Evolutionary conservation across 371 early-diverging fungal species (phyloP).

Genomic region (Apophysomyces elegans): DNA sequence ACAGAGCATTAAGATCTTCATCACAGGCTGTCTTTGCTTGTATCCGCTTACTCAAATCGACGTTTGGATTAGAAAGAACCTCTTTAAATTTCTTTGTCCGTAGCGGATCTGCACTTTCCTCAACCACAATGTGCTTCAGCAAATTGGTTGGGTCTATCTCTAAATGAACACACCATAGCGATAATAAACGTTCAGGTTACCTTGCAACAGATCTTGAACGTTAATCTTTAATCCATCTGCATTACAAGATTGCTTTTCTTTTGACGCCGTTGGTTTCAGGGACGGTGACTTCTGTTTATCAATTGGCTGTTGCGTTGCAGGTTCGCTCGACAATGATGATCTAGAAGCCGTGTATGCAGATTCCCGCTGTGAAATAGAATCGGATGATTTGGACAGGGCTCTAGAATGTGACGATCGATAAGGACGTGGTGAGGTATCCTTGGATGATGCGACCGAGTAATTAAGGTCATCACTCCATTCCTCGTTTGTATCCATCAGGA

Average conservation of each 20-base stretch:
- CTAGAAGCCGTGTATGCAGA: background rate
- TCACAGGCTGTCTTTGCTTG: background rate
- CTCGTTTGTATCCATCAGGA: constrained; percentile 55
- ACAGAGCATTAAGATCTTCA: background rate
- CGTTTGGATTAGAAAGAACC: constrained; percentile 70
- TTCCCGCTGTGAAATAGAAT: background rate
- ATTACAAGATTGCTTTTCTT: constrained; percentile 9
- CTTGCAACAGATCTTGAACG: constrained; percentile 21
- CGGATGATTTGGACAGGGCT: background rate
- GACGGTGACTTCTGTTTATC: background rate
- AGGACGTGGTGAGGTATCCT: background rate
- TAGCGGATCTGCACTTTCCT: constrained; percentile 33
- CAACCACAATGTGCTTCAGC: constrained; percentile 16
- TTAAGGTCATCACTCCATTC: constrained; percentile 57
- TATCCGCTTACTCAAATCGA: constrained; percentile 68
- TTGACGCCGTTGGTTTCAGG: background rate
- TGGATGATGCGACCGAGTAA: constrained; percentile 9
- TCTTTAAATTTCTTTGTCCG: constrained; percentile 68
- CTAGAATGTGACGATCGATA: constrained; percentile 10
- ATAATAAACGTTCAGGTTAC: constrained; percentile 8
- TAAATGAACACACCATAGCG: background rate
- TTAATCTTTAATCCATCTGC: constrained; percentile 18
- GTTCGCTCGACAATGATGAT: constrained; percentile 2
- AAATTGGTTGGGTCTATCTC: constrained; percentile 26
- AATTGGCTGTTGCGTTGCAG: constrained; percentile 14